phyloP scores from a whole-genome alignment of 2,329 filamentous ascomycete species.

The Metarhizium rileyi region DNA sequence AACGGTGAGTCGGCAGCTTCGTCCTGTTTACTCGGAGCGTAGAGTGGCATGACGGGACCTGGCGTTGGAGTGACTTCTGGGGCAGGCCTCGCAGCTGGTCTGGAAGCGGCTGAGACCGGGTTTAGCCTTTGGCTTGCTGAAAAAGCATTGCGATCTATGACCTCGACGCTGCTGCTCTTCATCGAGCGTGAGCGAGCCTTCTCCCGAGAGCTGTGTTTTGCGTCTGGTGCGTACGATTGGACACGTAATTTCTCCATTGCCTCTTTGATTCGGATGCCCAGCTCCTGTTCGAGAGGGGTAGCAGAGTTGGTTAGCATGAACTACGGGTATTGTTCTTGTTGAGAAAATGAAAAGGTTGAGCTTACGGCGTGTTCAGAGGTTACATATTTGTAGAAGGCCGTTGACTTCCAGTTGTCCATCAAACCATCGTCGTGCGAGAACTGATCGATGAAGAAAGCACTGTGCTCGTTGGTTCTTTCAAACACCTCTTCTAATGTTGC shows the following conservation, averaged over 20 bases:
- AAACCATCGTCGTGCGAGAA: constrained; percentile 30
- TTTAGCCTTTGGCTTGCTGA: neutral
- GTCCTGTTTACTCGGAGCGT: neutral
- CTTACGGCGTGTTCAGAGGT: constrained; percentile 30
- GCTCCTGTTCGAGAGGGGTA: constrained; percentile 13
- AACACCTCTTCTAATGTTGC: constrained; percentile 39
- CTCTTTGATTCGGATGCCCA: constrained; percentile 15
- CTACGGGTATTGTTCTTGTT: constrained; percentile 4
- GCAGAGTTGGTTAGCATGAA: neutral
- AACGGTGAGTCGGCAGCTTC: constrained; percentile 13
- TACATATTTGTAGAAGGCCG: constrained; percentile 41
- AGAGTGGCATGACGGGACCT: constrained; percentile 1
- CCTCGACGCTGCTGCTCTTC: constrained; percentile 10
- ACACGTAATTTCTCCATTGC: constrained; percentile 14
- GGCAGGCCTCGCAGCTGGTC: neutral
- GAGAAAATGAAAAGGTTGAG: neutral
- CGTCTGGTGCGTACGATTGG: constrained; percentile 10
- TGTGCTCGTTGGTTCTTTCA: constrained; percentile 36
- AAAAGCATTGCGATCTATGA: neutral
- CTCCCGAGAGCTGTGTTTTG: constrained; percentile 9
- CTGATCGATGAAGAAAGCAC: constrained; percentile 42
- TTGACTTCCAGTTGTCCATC: constrained; percentile 31
- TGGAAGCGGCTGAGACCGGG: neutral
- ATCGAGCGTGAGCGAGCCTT: constrained; percentile 4
- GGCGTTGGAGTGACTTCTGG: neutral